phyloP scores from a whole-genome alignment of 495 filamentous ascomycete genomes.

The Geoglossum glabrum region DNA sequence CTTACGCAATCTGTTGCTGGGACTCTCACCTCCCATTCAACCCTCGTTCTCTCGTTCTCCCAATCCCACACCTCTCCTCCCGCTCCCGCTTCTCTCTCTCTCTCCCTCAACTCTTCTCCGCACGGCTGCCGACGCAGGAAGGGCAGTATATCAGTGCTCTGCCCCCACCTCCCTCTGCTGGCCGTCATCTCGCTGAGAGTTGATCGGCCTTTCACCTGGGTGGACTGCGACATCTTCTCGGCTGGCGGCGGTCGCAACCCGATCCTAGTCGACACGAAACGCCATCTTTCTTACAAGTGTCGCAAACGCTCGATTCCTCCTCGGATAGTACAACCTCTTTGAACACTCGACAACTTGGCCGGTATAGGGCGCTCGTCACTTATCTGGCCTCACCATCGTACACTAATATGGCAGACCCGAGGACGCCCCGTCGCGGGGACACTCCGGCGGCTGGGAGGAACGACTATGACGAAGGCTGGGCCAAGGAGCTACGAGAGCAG shows the following conservation, averaged over 20 bases:
- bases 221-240: background rate
- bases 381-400: background rate
- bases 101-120: background rate
- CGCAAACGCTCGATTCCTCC: background rate
- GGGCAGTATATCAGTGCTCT: background rate
- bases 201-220: background rate
- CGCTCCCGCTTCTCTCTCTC: background rate
- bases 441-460: slow-evolving; percentile 7
- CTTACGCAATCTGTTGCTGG: background rate
- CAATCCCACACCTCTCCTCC: too few species aligned
- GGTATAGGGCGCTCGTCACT: background rate
- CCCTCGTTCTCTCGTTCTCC: too few species aligned
- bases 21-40: too few species aligned
- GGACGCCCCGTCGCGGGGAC: slow-evolving; percentile 8
- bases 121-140: background rate
- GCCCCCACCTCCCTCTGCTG: background rate
- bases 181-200: background rate
- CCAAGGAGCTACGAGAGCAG: slow-evolving; percentile 32
- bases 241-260: background rate
- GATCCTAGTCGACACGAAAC: background rate
- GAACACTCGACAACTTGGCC: background rate
- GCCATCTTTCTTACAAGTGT: background rate
- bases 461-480: slow-evolving; percentile 10
- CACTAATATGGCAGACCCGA: slow-evolving; percentile 11
- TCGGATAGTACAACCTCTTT: background rate